Percentiles rank a stretch among this genome's conserved stretches.
These are phyloP conservation scores for Fagus sylvatica DNA, from an alignment of 306 rosid genomes.

Conservation along the genomic window DNA sequence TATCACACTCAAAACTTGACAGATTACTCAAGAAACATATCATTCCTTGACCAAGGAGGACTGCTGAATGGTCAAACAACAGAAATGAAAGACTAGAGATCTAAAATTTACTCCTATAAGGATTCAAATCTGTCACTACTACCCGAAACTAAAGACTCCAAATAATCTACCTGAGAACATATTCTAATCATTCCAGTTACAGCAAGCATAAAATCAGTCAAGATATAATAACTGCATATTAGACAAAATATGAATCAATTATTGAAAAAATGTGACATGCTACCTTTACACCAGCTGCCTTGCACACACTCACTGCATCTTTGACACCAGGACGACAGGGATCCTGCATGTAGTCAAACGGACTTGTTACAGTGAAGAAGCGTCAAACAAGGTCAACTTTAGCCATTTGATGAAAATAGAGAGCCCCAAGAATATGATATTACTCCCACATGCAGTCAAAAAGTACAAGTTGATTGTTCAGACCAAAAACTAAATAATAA, in stretches of 20 bases:
- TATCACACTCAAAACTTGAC: too few species aligned
- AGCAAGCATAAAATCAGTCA: neutral
- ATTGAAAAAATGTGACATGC: slow-evolving; percentile 22
- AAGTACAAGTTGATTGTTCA: neutral
- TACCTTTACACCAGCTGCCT: slow-evolving; percentile 94
- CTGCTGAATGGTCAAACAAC: neutral
- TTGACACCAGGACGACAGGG: slow-evolving; percentile 86
- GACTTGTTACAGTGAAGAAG: slow-evolving; percentile 17
- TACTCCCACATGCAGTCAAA: neutral
- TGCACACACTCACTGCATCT: slow-evolving; percentile 76
- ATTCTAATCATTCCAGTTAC: neutral
- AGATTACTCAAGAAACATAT: too few species aligned
- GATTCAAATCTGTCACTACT: neutral
- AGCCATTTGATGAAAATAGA: neutral
- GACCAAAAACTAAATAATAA: neutral
- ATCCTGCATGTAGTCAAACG: slow-evolving; percentile 53
- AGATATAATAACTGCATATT: neutral
- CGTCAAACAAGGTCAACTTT: slow-evolving; percentile 4
- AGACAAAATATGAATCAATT: neutral
- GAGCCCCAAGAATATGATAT: too few species aligned
- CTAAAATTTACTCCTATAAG: neutral
- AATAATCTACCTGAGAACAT: neutral
- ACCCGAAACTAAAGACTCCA: neutral
- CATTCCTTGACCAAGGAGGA: neutral
- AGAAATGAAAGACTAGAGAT: neutral